Conservation (phyloP, 75 land plant species). For the Pinus tabuliformis region DNA sequence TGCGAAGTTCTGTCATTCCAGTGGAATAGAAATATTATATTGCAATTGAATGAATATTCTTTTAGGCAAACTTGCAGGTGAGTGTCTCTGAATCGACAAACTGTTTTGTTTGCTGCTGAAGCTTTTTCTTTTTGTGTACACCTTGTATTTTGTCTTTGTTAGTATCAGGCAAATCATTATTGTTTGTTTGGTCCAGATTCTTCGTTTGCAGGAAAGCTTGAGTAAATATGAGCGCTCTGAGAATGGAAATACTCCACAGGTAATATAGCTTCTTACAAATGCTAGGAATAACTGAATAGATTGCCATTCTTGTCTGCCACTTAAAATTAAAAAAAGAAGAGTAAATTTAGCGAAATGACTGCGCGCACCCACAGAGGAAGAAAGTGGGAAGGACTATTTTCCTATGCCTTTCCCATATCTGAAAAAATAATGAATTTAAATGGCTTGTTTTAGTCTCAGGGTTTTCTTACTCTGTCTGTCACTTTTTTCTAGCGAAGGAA, state of each 20-base stretch:
- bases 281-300: background rate
- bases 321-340: background rate
- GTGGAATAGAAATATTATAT: background rate
- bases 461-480: too few relatives aligned
- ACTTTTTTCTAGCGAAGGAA: too few relatives aligned
- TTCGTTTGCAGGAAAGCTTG: slow-evolving; percentile 83
- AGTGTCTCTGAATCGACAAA: background rate
- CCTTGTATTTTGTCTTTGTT: background rate
- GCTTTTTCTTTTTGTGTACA: background rate
- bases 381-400: background rate
- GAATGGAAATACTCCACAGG: slow-evolving; percentile 97
- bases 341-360: background rate
- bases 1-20: background rate
- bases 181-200: slow-evolving; percentile 46
- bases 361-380: background rate
- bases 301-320: background rate
- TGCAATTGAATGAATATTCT: background rate
- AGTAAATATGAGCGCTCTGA: slow-evolving; percentile 81
- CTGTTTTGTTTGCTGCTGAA: background rate
- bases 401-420: background rate
- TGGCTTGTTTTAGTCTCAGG: too few relatives aligned
- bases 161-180: background rate
- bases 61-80: background rate
- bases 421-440: background rate
- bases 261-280: slow-evolving; percentile 13